These are phyloP conservation scores for Populus tremula DNA, from an alignment of 345 rosid species.

Conservation along the genomic window DNA sequence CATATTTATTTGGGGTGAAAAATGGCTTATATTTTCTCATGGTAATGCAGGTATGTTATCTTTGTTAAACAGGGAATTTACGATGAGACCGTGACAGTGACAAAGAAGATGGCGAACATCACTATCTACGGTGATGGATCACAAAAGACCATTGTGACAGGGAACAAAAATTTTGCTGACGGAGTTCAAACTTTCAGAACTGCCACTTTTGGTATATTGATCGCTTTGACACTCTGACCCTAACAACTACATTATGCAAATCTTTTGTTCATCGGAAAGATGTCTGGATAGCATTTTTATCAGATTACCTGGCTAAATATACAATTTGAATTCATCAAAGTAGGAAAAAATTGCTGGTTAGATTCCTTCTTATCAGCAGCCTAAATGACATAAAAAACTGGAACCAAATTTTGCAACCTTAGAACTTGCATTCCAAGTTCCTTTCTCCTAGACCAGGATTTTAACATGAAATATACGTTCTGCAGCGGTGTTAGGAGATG, in stretches of 20 bases:
- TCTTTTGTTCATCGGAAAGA: neutral
- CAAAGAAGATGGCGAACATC: conserved; percentile 50
- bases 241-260: neutral
- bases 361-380: neutral
- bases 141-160: conserved; percentile 68
- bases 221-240: neutral
- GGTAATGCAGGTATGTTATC: conserved; percentile 56
- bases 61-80: conserved; percentile 66
- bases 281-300: neutral
- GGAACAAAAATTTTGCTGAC: conserved; percentile 51
- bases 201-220: conserved; percentile 59
- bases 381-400: neutral
- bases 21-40: neutral
- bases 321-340: neutral
- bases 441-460: neutral
- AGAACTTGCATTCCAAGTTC: neutral
- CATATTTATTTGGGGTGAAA: neutral
- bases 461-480: neutral
- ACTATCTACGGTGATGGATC: conserved; percentile 83
- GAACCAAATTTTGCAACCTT: neutral
- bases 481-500: conserved; percentile 62
- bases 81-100: conserved; percentile 53
- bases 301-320: neutral
- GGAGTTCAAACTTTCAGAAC: conserved; percentile 57
- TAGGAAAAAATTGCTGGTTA: neutral